A percentile compares a stretch with the other conserved stretches of the same genome.
Conservation (phyloP, 1,284 basidiomycete genomes). For the Austroboletus rostrupii region DNA sequence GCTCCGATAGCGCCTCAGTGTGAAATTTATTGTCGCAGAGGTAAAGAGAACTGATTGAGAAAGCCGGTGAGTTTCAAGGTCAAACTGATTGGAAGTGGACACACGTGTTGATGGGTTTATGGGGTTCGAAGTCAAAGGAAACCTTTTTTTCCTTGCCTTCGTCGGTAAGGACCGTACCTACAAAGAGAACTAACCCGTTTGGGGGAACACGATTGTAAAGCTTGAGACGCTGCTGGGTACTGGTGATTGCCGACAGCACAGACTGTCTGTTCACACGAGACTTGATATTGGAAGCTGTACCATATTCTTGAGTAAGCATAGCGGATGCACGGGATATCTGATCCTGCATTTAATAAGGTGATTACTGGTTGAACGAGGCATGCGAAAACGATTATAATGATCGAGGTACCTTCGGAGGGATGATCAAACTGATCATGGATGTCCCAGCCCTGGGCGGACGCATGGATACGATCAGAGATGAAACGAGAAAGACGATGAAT, state of each 20-base stretch:
- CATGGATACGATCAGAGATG: constrained; percentile 11
- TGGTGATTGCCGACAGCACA: constrained; percentile 96
- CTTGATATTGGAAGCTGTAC: constrained; percentile 98
- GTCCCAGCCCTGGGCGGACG: constrained; percentile 71
- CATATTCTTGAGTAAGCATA: constrained; percentile 99
- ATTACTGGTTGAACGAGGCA: background rate
- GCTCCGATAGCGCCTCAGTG: constrained; percentile 94
- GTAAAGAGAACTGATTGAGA: constrained; percentile 76
- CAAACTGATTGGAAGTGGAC: constrained; percentile 28
- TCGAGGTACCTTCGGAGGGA: constrained; percentile 80
- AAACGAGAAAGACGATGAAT: constrained; percentile 13
- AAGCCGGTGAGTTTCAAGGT: constrained; percentile 7
- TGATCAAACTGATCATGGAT: constrained; percentile 98
- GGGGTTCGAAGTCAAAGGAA: constrained; percentile 95
- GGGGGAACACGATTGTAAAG: constrained; percentile 94
- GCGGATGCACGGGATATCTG: constrained; percentile 92
- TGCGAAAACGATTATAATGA: constrained; percentile 17
- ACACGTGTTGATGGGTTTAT: constrained; percentile 97
- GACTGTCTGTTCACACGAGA: constrained; percentile 98
- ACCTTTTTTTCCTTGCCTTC: constrained; percentile 99
- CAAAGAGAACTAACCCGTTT: constrained; percentile 95
- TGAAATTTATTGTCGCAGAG: constrained; percentile 99
- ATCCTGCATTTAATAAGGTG: constrained; percentile 50
- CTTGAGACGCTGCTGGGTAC: constrained; percentile 98
- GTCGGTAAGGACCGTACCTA: constrained; percentile 96